Evolutionary conservation across 257 asterid genomes (phyloP).

Genomic region (Plantago ovata): DNA sequence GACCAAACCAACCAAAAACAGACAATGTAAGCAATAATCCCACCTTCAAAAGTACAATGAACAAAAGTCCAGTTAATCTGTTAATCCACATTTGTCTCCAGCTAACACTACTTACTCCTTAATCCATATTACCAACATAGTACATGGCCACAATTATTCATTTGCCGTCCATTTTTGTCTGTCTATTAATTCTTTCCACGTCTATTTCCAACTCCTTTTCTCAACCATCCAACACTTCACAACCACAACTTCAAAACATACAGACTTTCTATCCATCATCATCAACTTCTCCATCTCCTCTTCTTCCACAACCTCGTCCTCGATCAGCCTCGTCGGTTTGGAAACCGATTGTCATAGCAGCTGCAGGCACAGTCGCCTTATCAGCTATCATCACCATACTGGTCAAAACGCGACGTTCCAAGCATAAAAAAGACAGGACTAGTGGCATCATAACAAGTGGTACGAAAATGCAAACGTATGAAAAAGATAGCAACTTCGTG

Average conservation of each 20-base stretch:
- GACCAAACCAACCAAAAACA: too few species aligned
- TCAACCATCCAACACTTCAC: slow-evolving; percentile 37
- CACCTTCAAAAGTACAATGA: too few species aligned
- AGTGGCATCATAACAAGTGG: too few species aligned
- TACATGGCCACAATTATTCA: too few species aligned
- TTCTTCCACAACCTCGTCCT: slow-evolving; percentile 19
- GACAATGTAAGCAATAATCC: too few species aligned
- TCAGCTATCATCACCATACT: slow-evolving; percentile 45
- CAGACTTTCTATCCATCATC: slow-evolving; percentile 56
- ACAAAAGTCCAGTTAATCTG: too few species aligned
- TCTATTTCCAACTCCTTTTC: slow-evolving; percentile 19
- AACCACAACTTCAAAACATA: slow-evolving; percentile 47
- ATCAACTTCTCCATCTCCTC: slow-evolving; percentile 25
- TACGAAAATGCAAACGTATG: slow-evolving; percentile 5
- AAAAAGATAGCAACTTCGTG: slow-evolving; percentile 26
- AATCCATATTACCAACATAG: too few species aligned
- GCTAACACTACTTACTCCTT: too few species aligned
- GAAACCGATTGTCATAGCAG: slow-evolving; percentile 60
- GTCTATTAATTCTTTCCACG: too few species aligned
- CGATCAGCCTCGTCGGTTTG: slow-evolving; percentile 51
- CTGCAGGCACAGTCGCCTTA: slow-evolving; percentile 45
- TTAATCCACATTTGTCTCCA: too few species aligned
- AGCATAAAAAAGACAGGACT: slow-evolving; percentile 26
- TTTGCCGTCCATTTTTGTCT: background rate
- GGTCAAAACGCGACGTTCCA: slow-evolving; percentile 16